phyloP scores from a whole-genome alignment of 306 rosid genomes.

The Ziziphus jujuba region DNA sequence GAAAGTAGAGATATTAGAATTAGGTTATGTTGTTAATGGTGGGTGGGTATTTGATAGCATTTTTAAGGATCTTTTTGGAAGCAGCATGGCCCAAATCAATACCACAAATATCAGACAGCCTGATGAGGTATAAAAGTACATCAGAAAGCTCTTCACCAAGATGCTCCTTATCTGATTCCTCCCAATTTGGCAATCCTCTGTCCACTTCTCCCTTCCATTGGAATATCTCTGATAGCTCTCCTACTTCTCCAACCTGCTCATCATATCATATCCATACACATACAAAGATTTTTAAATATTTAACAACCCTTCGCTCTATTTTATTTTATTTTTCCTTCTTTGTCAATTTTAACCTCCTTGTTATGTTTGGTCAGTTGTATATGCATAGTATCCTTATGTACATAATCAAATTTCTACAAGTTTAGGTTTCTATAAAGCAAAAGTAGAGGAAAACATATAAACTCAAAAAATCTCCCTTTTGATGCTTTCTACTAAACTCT shows the following conservation, averaged over 20 bases:
- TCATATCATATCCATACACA: neutral
- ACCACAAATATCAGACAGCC: slow-evolving; percentile 53
- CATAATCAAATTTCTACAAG: too few species aligned
- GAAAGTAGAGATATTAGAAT: neutral
- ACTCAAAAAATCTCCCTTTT: too few species aligned
- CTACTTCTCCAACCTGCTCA: slow-evolving; percentile 51
- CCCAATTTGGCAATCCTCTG: slow-evolving; percentile 53
- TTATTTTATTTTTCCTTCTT: too few species aligned
- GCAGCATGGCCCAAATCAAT: slow-evolving; percentile 49
- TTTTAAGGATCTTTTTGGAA: slow-evolving; percentile 43
- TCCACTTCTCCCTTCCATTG: slow-evolving; percentile 65
- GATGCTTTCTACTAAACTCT: too few species aligned
- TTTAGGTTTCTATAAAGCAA: too few species aligned
- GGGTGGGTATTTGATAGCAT: slow-evolving; percentile 51
- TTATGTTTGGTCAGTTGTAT: too few species aligned
- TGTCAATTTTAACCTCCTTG: too few species aligned
- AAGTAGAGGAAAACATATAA: too few species aligned
- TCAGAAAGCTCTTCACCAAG: slow-evolving; percentile 58
- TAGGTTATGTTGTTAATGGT: slow-evolving; percentile 1
- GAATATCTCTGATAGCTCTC: slow-evolving; percentile 56
- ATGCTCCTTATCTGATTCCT: slow-evolving; percentile 51
- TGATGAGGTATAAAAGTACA: slow-evolving; percentile 46
- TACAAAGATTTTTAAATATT: neutral
- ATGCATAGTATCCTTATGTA: too few species aligned
- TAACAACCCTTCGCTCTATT: neutral